Base-by-base conservation (phyloP, 1,284 basidiomycete species). In the Cutaneotrichosporon sp. region DNA sequence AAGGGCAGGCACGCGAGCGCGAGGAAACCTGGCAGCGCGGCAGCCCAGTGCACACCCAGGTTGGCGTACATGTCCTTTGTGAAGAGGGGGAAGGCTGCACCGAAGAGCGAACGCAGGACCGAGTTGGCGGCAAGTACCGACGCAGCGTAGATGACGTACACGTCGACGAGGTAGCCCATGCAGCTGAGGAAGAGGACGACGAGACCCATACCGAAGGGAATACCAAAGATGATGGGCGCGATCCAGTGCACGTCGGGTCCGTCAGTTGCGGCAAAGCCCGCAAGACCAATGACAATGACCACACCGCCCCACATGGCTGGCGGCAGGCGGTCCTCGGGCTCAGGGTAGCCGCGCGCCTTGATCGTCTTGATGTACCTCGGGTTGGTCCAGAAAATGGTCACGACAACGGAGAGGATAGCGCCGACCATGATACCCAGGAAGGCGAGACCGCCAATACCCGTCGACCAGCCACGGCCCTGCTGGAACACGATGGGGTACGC, bases 371-470 rank as follows among this genome's bases (percentile, higher is more conserved):
- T 77, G 68, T 86, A 87, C 48, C 82, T 72, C 47, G 76, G 77
- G 65, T 84, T 83, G 65, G 64, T 64, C 54, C 57, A 61, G 49
- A 66, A 54, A 26, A 76, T 76, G 63, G 83, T 83, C 62, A 83
- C 80, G 17, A 81, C 67, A 1, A 81, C 79, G 30, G 82, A 79
- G 7, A 81, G 68, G 20, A 80, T 58, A 49, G 82, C 80, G 0
- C 84, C 84, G n/a, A 83, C 62, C 1, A 84, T 81, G 45, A 86
- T 78, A 40, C 84, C 84, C 18, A 86, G 75, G 72, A 86, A 86
- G 0, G 83, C 81, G 4, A 86, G 78, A 4, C 84, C 84, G 10
- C 78, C 78, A 59, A 82, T 65, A 15, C 84, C 84, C 0, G 80
- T 73, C 18, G 78, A 79, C 75, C 84, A 87, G 35, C 80, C 79